A percentile compares a stretch with the other conserved stretches of the same genome.
phyloP scores from a whole-genome alignment of 495 filamentous ascomycete species.

The Penicillium lagena region DNA sequence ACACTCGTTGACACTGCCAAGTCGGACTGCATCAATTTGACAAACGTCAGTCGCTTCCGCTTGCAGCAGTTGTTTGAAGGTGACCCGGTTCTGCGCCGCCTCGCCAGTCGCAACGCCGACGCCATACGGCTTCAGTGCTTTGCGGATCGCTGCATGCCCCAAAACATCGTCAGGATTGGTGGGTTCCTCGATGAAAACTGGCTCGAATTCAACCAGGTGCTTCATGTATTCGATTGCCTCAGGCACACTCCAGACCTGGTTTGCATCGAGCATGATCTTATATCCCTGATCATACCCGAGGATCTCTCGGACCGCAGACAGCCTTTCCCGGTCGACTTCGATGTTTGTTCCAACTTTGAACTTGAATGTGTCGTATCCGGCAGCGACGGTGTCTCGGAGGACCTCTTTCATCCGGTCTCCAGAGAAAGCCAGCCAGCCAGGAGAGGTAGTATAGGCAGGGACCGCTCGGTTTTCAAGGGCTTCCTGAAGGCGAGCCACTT shows the following conservation, averaged over 20 bases:
- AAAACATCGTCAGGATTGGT: conserved; percentile 74
- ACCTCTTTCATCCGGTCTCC: conserved; percentile 66
- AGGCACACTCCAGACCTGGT: conserved; percentile 76
- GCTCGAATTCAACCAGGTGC: conserved; percentile 62
- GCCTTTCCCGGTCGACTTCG: conserved; percentile 52
- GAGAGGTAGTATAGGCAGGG: conserved; percentile 71
- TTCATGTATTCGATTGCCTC: conserved; percentile 75
- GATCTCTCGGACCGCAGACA: conserved; percentile 60
- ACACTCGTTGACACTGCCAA: conserved; percentile 76
- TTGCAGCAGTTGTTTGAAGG: conserved; percentile 73
- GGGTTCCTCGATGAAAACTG: conserved; percentile 84
- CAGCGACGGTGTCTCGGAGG: conserved; percentile 52
- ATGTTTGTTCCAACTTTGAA: conserved; percentile 64
- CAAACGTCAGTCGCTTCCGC: conserved; percentile 64
- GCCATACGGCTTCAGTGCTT: conserved; percentile 56
- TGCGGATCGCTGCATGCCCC: conserved; percentile 64
- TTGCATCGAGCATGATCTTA: conserved; percentile 71
- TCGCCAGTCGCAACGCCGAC: conserved; percentile 74
- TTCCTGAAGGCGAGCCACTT: conserved; percentile 50
- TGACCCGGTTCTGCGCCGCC: conserved; percentile 76
- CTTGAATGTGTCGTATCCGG: conserved; percentile 73
- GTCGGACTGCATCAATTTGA: conserved; percentile 73
- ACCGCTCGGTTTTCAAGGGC: conserved; percentile 56
- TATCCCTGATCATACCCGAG: conserved; percentile 62
- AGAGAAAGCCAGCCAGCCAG: conserved; percentile 72